A percentile compares a stretch with the other conserved stretches of the same genome.
Conservation (phyloP, 352 stramenopile species). For the Phytophthora lateralis region DNA sequence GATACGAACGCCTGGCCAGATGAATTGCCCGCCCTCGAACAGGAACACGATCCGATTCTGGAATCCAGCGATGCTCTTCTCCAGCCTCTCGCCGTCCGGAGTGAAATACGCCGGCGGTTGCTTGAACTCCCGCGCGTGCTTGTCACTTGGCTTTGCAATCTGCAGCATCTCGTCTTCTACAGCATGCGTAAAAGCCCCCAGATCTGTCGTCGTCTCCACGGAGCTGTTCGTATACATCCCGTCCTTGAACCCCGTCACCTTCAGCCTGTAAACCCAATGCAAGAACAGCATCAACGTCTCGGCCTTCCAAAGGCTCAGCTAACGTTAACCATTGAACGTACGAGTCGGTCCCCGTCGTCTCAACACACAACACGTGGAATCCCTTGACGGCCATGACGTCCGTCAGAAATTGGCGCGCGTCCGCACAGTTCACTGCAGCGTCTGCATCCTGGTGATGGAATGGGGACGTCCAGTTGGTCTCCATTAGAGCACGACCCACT, state of each 20-base stretch:
- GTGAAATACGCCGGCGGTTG: slow-evolving; percentile 74
- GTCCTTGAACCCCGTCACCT: slow-evolving; percentile 65
- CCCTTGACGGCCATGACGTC: slow-evolving; percentile 63
- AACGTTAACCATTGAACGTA: slow-evolving; percentile 25
- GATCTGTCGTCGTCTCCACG: slow-evolving; percentile 45
- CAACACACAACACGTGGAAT: slow-evolving; percentile 74
- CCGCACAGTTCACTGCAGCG: slow-evolving; percentile 37
- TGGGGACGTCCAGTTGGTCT: slow-evolving; percentile 1
- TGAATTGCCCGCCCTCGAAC: slow-evolving; percentile 79
- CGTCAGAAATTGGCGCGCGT: slow-evolving; percentile 55
- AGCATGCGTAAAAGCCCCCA: slow-evolving; percentile 35
- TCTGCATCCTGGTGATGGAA: background rate
- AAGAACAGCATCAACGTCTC: background rate
- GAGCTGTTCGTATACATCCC: slow-evolving; percentile 39
- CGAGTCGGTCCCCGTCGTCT: slow-evolving; percentile 47
- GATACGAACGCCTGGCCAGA: slow-evolving; percentile 71
- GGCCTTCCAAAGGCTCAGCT: background rate
- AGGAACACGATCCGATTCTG: slow-evolving; percentile 63
- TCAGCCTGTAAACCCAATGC: slow-evolving; percentile 34
- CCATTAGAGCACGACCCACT: slow-evolving; percentile 8
- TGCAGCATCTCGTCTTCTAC: slow-evolving; percentile 49
- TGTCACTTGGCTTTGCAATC: slow-evolving; percentile 35
- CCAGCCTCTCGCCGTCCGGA: slow-evolving; percentile 50
- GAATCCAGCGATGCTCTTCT: slow-evolving; percentile 46
- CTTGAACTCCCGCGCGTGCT: slow-evolving; percentile 55